These are phyloP conservation scores for Dichomitus squalens DNA, from an alignment of 1,284 basidiomycete genomes.

Conservation along the genomic window DNA sequence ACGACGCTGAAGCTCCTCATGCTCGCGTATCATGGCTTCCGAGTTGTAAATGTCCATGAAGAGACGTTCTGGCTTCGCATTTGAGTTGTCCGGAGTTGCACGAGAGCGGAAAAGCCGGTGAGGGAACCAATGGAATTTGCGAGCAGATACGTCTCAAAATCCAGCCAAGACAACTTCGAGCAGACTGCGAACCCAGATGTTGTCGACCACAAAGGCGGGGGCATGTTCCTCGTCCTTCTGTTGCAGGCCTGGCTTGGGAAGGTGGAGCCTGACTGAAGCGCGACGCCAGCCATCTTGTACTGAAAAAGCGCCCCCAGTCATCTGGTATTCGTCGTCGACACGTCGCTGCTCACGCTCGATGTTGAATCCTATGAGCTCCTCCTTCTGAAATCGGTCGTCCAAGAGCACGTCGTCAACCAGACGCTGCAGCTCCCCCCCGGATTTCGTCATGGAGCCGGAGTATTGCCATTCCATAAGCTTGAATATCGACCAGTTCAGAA, in stretches of 20 bases:
- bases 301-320: background rate
- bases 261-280: slow-evolving; percentile 24
- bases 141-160: background rate
- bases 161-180: slow-evolving; percentile 1
- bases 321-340: slow-evolving; percentile 14
- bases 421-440: slow-evolving; percentile 28
- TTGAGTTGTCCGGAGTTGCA: too few species aligned
- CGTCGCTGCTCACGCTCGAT: slow-evolving; percentile 3
- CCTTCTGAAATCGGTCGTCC: slow-evolving; percentile 20
- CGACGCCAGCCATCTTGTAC: slow-evolving; percentile 29
- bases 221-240: slow-evolving; percentile 22
- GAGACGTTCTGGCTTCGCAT: slow-evolving; percentile 8
- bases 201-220: slow-evolving; percentile 27
- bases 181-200: slow-evolving; percentile 22
- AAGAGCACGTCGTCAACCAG: slow-evolving; percentile 29
- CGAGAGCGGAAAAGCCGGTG: slow-evolving; percentile 4
- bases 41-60: slow-evolving; percentile 22
- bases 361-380: slow-evolving; percentile 21
- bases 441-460: slow-evolving; percentile 24
- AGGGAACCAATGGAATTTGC: slow-evolving; percentile 4
- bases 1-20: slow-evolving; percentile 7
- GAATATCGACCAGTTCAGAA: slow-evolving; percentile 28
- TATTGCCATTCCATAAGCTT: slow-evolving; percentile 29
- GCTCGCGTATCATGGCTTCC: slow-evolving; percentile 20
- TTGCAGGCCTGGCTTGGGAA: slow-evolving; percentile 21